phyloP scores from a whole-genome alignment of 352 stramenopile genomes.

The Thraustochytrium sp. region DNA sequence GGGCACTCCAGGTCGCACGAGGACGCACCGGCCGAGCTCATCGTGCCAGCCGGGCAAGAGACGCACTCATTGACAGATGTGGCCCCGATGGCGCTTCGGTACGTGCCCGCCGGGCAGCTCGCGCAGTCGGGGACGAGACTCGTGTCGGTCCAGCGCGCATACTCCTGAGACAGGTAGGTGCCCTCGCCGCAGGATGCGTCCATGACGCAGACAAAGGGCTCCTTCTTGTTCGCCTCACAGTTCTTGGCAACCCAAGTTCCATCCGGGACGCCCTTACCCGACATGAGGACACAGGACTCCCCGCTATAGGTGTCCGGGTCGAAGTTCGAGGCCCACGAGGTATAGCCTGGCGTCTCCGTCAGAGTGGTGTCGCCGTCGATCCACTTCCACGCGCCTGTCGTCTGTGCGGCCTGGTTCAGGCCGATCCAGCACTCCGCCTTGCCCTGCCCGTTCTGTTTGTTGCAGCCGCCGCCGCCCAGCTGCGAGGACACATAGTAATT shows the following conservation, averaged over 20 bases:
- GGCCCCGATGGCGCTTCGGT: not conserved
- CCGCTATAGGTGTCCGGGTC: not conserved
- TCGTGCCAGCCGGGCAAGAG: slow-evolving; percentile 8
- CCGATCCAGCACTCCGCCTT: slow-evolving; percentile 32
- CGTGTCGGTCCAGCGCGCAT: not conserved
- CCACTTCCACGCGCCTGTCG: not conserved
- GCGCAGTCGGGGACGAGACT: not conserved
- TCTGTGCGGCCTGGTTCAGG: slow-evolving; percentile 39
- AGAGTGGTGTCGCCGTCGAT: not conserved
- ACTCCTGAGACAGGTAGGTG: not conserved
- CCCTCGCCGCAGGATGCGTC: not conserved
- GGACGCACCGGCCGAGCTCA: not conserved
- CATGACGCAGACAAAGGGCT: slow-evolving; percentile 7
- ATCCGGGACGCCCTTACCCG: not conserved
- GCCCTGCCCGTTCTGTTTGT: not conserved
- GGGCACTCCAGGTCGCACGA: not conserved
- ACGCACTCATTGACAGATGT: not conserved
- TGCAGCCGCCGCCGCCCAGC: not conserved
- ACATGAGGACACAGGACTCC: slow-evolving; percentile 31
- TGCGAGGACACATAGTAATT: not conserved
- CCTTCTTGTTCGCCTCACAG: not conserved
- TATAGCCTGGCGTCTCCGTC: no score
- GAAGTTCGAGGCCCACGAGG: slow-evolving; percentile 14
- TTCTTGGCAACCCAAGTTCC: slow-evolving; percentile 28
- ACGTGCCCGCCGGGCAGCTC: not conserved